Base-by-base conservation (phyloP, 768 basidiomycete genomes). In the Mrakia blollopis region DNA sequence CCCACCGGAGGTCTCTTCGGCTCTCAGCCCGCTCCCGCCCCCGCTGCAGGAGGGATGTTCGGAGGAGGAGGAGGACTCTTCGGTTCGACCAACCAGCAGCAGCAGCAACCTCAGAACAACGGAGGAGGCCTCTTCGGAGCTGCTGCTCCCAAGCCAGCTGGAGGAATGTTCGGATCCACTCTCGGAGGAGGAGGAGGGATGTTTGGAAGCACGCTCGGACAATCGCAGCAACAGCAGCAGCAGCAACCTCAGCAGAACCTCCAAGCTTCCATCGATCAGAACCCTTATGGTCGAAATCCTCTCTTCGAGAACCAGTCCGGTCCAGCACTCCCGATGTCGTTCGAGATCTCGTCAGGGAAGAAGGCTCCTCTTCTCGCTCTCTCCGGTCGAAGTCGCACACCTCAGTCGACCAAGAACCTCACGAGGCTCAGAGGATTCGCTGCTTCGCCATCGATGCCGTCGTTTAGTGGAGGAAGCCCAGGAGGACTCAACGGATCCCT, bases 251-350 rank as follows among this genome's bases (percentile, higher is more conserved):
- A 76, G 63, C 80, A 65, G 41, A 70, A 60, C 62, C 77, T 78
- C 4, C 73, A 70, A 39, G 92, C 93, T 1, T 94, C 94, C 28
- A 92, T 98, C 81, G 90, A 91, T 37, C 91, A 95, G 82, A 85
- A 85, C 79, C 83, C 85, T 0, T 86, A 86, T 80, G 85, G 85
- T 39, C 81, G 81, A 76, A 84, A 84, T 78, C 82, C 84, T 7
- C 82, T 86, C 32, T 85, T 86, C 75, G 82, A 50, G 47, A 50
- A 83, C 77, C 80, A 81, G 63, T 80, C 81, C 54, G 82, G 80
- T 50, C 81, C 81, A 75, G 82, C 71, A 30, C 72, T 80, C 41
- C 74, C 78, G 18, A 37, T 80, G 44, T 61, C n/a, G 11, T 73
- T 77, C 18, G 68, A 74, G 41, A 32, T 73, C 54, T 77, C 79